Base-by-base conservation (phyloP, 345 rosid genomes). In the Sisymbrium irio region DNA sequence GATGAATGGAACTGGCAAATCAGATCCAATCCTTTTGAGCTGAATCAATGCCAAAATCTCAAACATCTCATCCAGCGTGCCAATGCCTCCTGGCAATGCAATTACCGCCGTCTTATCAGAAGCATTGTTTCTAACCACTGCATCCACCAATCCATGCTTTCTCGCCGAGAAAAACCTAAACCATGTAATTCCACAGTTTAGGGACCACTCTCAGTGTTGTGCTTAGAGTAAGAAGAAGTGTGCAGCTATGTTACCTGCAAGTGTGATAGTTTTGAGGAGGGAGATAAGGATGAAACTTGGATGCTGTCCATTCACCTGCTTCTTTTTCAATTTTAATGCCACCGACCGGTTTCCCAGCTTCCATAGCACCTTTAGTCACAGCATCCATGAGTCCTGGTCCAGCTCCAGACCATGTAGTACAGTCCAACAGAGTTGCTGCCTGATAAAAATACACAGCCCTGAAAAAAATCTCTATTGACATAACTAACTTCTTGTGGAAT, bases 341-440 rank as follows among this genome's bases (percentile, higher is more conserved):
- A 73, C 90, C 97, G 0, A 87, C 95, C 4, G 88, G 84, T 78
- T 86, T 88, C 67, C 86, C 87, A 55, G 89, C 90, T 81, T 89
- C 80, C 45, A 89, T 37, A 78, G 98, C 97, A 62, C 98, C 98
- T 78, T 85, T 89, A 28, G 79, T 83, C 18, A 82, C 88, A 66
- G 97, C 98, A 74, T 93, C 98, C 97, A 93, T 93, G 46, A 93
- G 94, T 56, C 98, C 94, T 27, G 96, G 90, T 82, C 98, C 98
- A 76, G 85, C 97, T 37, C 98, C 98, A 5, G 95, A 84, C 98
- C 98, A 94, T 7, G 96, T 86, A 10, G 98, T 87, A 74, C 96
- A 89, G 62, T 87, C 86, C 85, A 94, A 78, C 53, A 91, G 91
- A 60, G 49, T 82, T 51, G 97, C 98, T 69, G 88, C 78, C 97